Evolutionary conservation across 73 alveolate genomes (phyloP), one percentile per base, ranked within the genome.

Genomic region (Vitrella brassicaformis): DNA sequence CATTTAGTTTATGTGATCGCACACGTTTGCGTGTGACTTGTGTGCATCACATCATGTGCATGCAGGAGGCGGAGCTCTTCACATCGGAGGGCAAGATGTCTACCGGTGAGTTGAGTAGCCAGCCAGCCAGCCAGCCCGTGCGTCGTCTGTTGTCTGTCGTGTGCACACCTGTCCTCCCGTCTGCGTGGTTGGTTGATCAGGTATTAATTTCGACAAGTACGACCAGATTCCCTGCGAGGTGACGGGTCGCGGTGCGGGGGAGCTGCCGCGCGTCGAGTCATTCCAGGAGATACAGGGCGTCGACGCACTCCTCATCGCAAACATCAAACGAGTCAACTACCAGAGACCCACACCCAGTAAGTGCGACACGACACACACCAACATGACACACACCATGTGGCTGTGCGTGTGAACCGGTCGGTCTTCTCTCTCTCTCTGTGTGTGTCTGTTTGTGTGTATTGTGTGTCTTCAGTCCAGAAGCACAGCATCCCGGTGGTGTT

Each of bases 401-500:
- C 56, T 39, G 56, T 39, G 56, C 56, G 14, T 39, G 56, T 39
- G 14, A 4, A 14, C 22, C 56, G 14, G 14, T 4, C 56, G 56
- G 56, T 14, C 14, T 39, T 39, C 14, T 4, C 56, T 39, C 22
- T 8, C 56, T 39, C 14, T 39, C 22, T 39, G 56, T 8, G 22
- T 39, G 56, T 8, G 22, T 39, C 22, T 14, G 56, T 39, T 39
- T 39, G 56, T 39, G 56, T 39, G 56, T 39, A 39, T 14, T 39
- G 56, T 39, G 56, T 8, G 4, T 39, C 22, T 39, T 4, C 56
- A 39, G 56, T 39, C 56, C 56, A 39, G 56, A 39, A 39, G 14
- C 4, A 39, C 56, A 14, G 22, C 56, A 39, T 39, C 14, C 56
- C 56, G 22, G 14, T 39, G 22, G 71, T 84, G 0, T 68, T 84